Base-by-base conservation (phyloP, 805 yeast species). In the Yarrowia porcina region DNA sequence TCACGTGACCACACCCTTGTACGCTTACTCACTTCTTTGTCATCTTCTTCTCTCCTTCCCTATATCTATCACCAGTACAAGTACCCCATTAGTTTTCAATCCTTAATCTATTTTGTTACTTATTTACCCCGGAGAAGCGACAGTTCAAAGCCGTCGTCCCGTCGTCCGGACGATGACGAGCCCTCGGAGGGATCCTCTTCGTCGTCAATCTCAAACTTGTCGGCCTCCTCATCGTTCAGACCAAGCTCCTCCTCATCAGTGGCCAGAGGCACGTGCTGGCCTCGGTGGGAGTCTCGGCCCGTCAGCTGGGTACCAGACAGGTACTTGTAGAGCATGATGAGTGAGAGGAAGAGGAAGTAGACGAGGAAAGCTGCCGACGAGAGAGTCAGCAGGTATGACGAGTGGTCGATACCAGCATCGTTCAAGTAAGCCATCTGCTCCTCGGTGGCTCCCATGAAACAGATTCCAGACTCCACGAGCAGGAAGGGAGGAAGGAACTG, bases 401-500 rank as follows among this genome's bases (percentile, higher is more conserved):
- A 84, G 69, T 89, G 94, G 74, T 89, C 97, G 4, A 96, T 87
- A 1, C 90, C 89, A 67, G 89, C 78, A 67, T 84, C 85, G 61
- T 84, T 75, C 1, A 92, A 90, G 64, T 90, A 76, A 10, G 75
- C 74, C 69, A 93, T 77, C 71, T 92, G 97, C 72, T 93, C 96
- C 72, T 92, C 97, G 66, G 82, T 92, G 21, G 98, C 98, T 27
- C 89, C 84, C 97, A 92, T 92, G 72, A 93, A 93, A 66, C 89
- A 70, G 8, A 88, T 73, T 0, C 98, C 98, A 0, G 93, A 77
- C 66, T 89, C 82, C 2, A 90, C 82, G 59, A 93, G 77, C 61
- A 90, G 82, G 72, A 90, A 84, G 1, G 97, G 88, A 1, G 98
- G 87, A n/a, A 91, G 69, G 72, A 89, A 89, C 75, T 93, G 98